Evolutionary conservation across 2,329 filamentous ascomycete species (phyloP).

Genomic region (Alternaria arborescens): DNA sequence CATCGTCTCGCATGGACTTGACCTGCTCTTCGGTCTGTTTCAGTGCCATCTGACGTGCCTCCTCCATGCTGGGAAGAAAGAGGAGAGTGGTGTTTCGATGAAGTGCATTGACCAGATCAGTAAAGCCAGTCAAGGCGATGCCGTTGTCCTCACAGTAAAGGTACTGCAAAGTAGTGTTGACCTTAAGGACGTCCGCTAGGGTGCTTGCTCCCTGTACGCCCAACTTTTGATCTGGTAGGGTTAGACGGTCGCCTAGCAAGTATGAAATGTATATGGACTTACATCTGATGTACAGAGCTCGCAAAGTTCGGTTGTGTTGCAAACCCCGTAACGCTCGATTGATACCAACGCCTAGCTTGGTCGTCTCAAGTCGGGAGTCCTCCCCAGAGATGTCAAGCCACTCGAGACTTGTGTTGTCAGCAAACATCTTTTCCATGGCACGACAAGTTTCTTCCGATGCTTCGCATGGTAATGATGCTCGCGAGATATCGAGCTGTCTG

Average conservation of each 20-base stretch:
- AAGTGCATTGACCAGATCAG: constrained; percentile 73
- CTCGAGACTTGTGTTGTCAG: constrained; percentile 71
- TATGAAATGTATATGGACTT: constrained; percentile 11
- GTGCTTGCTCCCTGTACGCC: constrained; percentile 75
- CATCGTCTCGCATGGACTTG: constrained; percentile 59
- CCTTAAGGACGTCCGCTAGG: constrained; percentile 72
- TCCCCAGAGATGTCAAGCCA: constrained; percentile 76
- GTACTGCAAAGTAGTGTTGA: constrained; percentile 69
- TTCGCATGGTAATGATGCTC: constrained; percentile 73
- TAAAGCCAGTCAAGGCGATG: constrained; percentile 75
- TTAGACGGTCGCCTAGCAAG: constrained; percentile 20
- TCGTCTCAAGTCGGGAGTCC: constrained; percentile 74
- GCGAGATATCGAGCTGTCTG: constrained; percentile 72
- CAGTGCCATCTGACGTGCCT: constrained; percentile 68
- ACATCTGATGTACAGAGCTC: constrained; percentile 69
- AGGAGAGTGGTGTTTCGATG: constrained; percentile 70
- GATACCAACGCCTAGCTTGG: constrained; percentile 72
- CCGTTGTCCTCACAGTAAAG: constrained; percentile 77
- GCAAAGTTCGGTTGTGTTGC: constrained; percentile 69
- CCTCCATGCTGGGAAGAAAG: constrained; percentile 69
- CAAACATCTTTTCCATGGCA: constrained; percentile 69
- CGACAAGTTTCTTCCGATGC: constrained; percentile 73
- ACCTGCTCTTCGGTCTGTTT: constrained; percentile 66
- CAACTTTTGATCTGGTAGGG: constrained; percentile 65
- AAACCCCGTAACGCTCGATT: constrained; percentile 72